Conservation (phyloP, 768 basidiomycete genomes). For the Trametopsis cervina region DNA sequence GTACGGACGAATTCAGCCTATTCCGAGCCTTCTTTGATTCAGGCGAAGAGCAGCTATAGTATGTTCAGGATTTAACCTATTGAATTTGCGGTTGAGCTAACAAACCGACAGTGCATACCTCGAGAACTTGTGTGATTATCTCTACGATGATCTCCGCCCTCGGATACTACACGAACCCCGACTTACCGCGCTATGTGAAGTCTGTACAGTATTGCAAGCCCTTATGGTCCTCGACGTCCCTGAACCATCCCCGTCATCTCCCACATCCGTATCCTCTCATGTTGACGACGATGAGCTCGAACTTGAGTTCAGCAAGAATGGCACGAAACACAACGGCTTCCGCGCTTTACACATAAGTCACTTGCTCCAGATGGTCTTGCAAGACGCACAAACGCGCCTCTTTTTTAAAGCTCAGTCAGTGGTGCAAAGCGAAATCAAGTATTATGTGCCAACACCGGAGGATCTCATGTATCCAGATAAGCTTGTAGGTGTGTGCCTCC, state of each 20-base stretch:
- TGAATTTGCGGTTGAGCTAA: not conserved
- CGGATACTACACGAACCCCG: slow-evolving; percentile 91
- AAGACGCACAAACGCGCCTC: slow-evolving; percentile 92
- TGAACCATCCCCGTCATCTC: not conserved
- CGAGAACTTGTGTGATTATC: slow-evolving; percentile 85
- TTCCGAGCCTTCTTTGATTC: slow-evolving; percentile 84
- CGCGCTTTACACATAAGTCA: slow-evolving; percentile 71
- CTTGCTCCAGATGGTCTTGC: slow-evolving; percentile 82
- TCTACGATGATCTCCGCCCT: slow-evolving; percentile 94
- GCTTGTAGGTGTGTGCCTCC: slow-evolving; percentile 49
- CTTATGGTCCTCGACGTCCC: slow-evolving; percentile 89
- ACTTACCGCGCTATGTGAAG: slow-evolving; percentile 83
- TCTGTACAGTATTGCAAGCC: slow-evolving; percentile 93
- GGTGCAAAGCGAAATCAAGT: slow-evolving; percentile 81
- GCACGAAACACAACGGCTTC: slow-evolving; percentile 31
- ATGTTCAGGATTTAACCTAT: slow-evolving; percentile 23
- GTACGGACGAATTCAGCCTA: slow-evolving; percentile 82
- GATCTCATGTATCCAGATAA: slow-evolving; percentile 87
- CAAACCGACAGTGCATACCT: slow-evolving; percentile 64
- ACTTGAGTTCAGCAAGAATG: slow-evolving; percentile 31
- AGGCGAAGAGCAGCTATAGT: slow-evolving; percentile 74
- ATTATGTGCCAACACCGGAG: slow-evolving; percentile 68
- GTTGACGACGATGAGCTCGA: slow-evolving; percentile 31
- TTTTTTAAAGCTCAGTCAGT: slow-evolving; percentile 96
- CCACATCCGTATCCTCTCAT: slow-evolving; percentile 8